A percentile compares a stretch with the other conserved stretches of the same genome.
These are phyloP conservation scores for Trichophyton simii DNA, from an alignment of 2,329 filamentous ascomycete species.

Conservation along the genomic window DNA sequence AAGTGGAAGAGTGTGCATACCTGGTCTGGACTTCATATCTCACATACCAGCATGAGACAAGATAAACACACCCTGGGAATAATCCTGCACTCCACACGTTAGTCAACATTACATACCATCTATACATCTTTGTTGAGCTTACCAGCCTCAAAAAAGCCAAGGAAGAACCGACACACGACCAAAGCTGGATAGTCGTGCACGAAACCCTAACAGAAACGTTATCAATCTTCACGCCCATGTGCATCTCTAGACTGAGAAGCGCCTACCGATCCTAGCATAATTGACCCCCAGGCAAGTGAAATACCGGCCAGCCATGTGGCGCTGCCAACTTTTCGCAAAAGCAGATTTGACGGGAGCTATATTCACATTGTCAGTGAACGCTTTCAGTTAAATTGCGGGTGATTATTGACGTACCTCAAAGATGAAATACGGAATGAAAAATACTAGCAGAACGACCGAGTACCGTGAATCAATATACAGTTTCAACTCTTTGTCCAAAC, in stretches of 20 bases:
- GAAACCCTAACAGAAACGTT: slow-evolving; percentile 4
- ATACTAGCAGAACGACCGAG: slow-evolving; percentile 11
- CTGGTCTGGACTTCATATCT: slow-evolving; percentile 57
- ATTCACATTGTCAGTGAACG: background rate
- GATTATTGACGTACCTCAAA: slow-evolving; percentile 10
- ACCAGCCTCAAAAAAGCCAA: slow-evolving; percentile 36
- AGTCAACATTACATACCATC: background rate
- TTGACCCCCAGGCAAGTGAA: slow-evolving; percentile 10
- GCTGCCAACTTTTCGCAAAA: slow-evolving; percentile 12
- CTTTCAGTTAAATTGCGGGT: background rate
- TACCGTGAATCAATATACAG: slow-evolving; percentile 12
- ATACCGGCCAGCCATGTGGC: slow-evolving; percentile 12
- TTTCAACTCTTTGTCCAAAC: slow-evolving; percentile 11
- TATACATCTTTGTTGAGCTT: background rate
- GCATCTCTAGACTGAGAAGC: background rate
- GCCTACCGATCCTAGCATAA: slow-evolving; percentile 10
- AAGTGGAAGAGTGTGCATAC: slow-evolving; percentile 38
- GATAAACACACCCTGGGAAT: slow-evolving; percentile 35
- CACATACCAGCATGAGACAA: slow-evolving; percentile 34
- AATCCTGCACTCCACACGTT: slow-evolving; percentile 19
- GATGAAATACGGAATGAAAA: slow-evolving; percentile 16
- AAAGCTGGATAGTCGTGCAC: slow-evolving; percentile 26
- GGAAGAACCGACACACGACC: slow-evolving; percentile 30
- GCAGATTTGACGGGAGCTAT: slow-evolving; percentile 11
- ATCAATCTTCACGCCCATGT: background rate